Evolutionary conservation across 306 rosid species (phyloP).

Genomic region (Neltuma alba): DNA sequence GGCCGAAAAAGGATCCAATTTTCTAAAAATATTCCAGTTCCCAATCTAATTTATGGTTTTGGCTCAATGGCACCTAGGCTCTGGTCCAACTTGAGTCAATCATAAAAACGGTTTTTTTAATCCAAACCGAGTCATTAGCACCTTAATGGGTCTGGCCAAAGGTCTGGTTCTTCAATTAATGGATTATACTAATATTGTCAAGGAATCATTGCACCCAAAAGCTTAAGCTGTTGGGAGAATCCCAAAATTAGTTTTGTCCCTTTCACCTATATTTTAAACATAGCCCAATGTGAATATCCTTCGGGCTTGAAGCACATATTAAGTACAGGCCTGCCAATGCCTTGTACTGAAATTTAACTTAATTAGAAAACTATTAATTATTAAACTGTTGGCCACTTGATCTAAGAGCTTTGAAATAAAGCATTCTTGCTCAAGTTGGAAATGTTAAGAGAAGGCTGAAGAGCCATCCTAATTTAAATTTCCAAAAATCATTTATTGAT

Average conservation of each 20-base stretch:
- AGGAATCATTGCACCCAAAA: not conserved
- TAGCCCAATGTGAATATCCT: not conserved
- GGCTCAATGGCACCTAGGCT: too few relatives aligned
- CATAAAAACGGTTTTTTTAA: too few relatives aligned
- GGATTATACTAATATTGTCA: not conserved
- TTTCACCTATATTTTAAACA: not conserved
- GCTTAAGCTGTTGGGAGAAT: not conserved
- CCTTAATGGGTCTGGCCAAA: too few relatives aligned
- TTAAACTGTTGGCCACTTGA: not conserved
- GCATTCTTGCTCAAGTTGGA: slow-evolving; percentile 2
- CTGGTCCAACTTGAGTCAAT: too few relatives aligned
- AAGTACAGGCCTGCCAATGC: not conserved
- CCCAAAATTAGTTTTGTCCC: not conserved
- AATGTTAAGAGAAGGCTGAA: not conserved
- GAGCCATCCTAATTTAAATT: not conserved
- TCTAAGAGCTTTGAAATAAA: not conserved
- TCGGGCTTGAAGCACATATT: not conserved
- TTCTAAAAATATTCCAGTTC: too few relatives aligned
- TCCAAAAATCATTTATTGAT: not conserved
- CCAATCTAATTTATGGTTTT: too few relatives aligned
- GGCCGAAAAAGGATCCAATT: too few relatives aligned
- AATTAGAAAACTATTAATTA: not conserved
- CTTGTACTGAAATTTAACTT: not conserved
- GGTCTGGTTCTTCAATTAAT: too few relatives aligned
- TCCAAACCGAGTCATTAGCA: too few relatives aligned